Conservation (phyloP, 352 stramenopile species). For the Paralagenidium karlingii region DNA sequence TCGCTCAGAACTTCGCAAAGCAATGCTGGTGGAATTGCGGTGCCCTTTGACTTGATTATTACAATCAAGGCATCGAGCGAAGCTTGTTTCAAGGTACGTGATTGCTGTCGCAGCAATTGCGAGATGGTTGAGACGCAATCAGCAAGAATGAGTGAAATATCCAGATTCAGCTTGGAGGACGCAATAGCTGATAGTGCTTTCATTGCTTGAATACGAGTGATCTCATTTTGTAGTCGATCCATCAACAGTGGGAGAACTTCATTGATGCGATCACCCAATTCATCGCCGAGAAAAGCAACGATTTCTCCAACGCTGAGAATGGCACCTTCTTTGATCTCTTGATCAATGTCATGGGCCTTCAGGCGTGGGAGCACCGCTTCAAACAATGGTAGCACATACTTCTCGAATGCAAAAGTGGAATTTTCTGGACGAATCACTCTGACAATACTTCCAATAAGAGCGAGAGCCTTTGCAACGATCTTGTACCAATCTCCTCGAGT, state of each 20-base stretch:
- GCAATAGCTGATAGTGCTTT: constrained; percentile 91
- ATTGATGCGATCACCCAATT: constrained; percentile 60
- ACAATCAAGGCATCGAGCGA: constrained; percentile 87
- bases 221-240: constrained; percentile 96
- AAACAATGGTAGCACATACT: constrained; percentile 79
- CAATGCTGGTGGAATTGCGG: constrained; percentile 53
- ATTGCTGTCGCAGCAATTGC: constrained; percentile 91
- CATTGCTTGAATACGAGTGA: constrained; percentile 94
- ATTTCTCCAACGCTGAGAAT: constrained; percentile 87
- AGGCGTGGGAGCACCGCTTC: constrained; percentile 91
- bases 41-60: constrained; percentile 73
- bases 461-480: constrained; percentile 91
- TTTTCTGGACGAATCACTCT: constrained; percentile 49
- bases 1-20: constrained; percentile 87
- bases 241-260: constrained; percentile 89
- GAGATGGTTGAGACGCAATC: constrained; percentile 82
- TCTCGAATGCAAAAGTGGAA: constrained; percentile 18
- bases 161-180: constrained; percentile 69
- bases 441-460: constrained; percentile 88
- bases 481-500: constrained; percentile 98
- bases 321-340: constrained; percentile 98
- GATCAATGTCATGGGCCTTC: constrained; percentile 94
- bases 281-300: constrained; percentile 69
- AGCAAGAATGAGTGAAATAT: constrained; percentile 86
- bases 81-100: constrained; percentile 90